Evolutionary conservation across 176 grass and related monocot genomes (phyloP), one percentile per base, ranked within the genome.

Genomic region (Poa annua): DNA sequence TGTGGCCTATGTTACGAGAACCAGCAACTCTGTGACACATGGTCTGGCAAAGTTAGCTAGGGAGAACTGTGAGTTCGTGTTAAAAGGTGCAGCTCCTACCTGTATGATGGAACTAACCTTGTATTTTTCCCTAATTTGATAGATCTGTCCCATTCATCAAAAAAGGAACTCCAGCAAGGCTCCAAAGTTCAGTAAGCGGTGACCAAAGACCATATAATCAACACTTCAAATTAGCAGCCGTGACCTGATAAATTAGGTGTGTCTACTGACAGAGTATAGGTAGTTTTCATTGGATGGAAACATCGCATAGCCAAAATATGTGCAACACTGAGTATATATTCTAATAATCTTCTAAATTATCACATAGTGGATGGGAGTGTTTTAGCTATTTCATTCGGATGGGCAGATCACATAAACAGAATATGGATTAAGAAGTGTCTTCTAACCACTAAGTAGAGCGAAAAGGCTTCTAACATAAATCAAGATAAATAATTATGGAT

Each of bases 131-230:
- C n/a, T 60, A 25, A 5, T 57, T 22, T 60, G 22, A 60, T 60
- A 60, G 56, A 60, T 25, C n/a, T 24, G 10, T 49, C 56, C 56
- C 9, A 9, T 60, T 60, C 21, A 60, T 57, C 53, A 60, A 60
- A 66, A 32, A 38, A 33, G 36, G 8, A 45, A 24, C 5, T 47
- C 22, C 41, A 48, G 11, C 7, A 26, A 71, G 42, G 6, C 11
- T 47, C 2, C n/a, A 25, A 71, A 24, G 41, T 48, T 47, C 41
- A 48, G 68, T 47, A 47, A 12, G 41, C n/a, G 12, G 68, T 41
- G n/a, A 71, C 61, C 61, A 25, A 71, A 71, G n/a, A 47, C 39
- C n/a, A 47, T 48, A 71, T 13, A 71, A 71, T 25, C 41, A 71
- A 47, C 41, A 45, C 11, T 44, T 71, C 67, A 14, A 69, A n/a